Percentiles rank a stretch among this genome's conserved stretches.
Conservation (phyloP, 2,329 filamentous ascomycete species). For the Fusarium sp. region DNA sequence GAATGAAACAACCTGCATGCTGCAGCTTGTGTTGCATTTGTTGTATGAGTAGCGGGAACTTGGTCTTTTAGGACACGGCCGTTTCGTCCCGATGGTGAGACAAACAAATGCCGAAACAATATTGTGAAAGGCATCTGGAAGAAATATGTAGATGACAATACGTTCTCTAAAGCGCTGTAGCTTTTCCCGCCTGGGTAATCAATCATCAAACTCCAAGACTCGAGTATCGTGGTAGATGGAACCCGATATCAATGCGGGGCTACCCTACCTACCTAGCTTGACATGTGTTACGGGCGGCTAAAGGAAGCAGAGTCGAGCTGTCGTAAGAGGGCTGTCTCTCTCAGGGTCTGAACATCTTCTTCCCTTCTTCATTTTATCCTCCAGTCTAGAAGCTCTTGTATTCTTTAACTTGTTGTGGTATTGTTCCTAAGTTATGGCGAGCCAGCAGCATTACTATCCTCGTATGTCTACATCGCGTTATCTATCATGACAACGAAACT, state of each 20-base stretch:
- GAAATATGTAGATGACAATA: background rate
- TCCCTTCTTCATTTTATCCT: background rate
- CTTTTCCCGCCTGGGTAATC: background rate
- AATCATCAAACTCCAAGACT: background rate
- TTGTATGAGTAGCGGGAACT: slow-evolving; percentile 12
- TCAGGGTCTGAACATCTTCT: slow-evolving; percentile 5
- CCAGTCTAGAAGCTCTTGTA: background rate
- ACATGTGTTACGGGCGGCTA: slow-evolving; percentile 34
- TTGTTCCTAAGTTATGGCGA: slow-evolving; percentile 49
- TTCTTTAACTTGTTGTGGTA: background rate
- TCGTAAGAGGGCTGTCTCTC: slow-evolving; percentile 11
- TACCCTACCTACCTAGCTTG: slow-evolving; percentile 27
- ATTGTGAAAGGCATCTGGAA: background rate
- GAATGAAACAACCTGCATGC: background rate
- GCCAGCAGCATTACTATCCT: slow-evolving; percentile 56
- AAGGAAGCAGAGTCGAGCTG: slow-evolving; percentile 19
- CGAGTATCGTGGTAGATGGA: slow-evolving; percentile 8
- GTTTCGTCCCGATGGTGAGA: background rate
- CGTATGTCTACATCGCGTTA: slow-evolving; percentile 49
- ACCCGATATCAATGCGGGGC: slow-evolving; percentile 29
- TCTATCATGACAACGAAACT: slow-evolving; percentile 25
- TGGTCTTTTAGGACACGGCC: slow-evolving; percentile 21
- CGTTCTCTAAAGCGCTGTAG: background rate
- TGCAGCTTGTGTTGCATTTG: background rate
- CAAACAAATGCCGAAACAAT: background rate